Base-by-base conservation (phyloP, 2,329 filamentous ascomycete genomes). In the Colletotrichum sp. region DNA sequence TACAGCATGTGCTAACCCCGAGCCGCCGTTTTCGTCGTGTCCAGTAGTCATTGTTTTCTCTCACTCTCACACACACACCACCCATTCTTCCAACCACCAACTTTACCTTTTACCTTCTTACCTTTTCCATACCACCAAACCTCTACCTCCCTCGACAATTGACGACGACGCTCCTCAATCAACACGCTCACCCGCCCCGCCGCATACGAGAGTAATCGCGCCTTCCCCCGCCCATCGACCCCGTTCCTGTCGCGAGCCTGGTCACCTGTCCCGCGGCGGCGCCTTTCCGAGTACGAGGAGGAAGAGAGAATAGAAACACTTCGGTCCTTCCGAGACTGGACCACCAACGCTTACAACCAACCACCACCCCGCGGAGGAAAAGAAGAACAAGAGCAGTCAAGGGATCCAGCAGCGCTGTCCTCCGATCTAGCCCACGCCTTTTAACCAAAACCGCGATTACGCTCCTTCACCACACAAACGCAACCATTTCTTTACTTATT, bases 371-470 rank as follows among this genome's bases (percentile, higher is more conserved):
- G 72, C 68, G 75, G 59, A 77, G 65, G 60, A 66, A 68, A 26
- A 67, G 24, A 34, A 65, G 43, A 74, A 24, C 32, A 30, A 36
- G 72, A 71, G 8, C 73, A 77, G 76, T 77, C 70, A 78, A 79
- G 84, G 88, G 87, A 89, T 89, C 85, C 88, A 89, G 88, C 88
- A 88, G 88, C 80, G 87, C 88, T 89, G 88, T 89, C 87, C 87
- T 83, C 77, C 78, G 74, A 78, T 78, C 78, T 69, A 65, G 77
- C 61, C 71, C 24, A 24, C 70, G 28, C 28, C 8, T 55, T 59
- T 61, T 55, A 8, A 70, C n/a, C 79, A 77, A 36, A 79, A 71
- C 81, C 79, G 77, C 77, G 70, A 81, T 81, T 78, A 70, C 72
- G 71, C 75, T 71, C 72, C 64, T 73, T 78, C 43, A 74, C 48